Evolutionary conservation across 2,329 filamentous ascomycete genomes (phyloP), one percentile per base, ranked within the genome.

Genomic region (Neofusicoccum sp.): DNA sequence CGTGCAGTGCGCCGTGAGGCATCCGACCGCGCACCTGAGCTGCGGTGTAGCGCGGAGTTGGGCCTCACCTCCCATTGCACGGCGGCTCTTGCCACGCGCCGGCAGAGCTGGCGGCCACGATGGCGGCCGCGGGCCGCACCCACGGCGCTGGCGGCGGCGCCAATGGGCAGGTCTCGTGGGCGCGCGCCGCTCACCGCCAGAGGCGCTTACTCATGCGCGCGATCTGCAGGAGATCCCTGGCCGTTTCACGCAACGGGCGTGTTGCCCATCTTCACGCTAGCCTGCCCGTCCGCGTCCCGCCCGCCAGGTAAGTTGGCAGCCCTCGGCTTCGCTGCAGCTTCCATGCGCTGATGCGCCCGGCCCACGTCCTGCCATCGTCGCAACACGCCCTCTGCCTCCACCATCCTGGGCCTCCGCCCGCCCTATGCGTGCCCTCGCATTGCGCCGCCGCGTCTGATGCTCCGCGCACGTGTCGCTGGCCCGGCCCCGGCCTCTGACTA

Each of bases 171-270:
- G 41, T n/a, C 7, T 31, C 34, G 47, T 33, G 14, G n/a, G 29
- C 29, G 9, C 6, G 29, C 47, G 28, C 9, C n/a, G 11, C 29
- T 33, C 48, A 50, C 48, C 48, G 48, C 48, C 48, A 50, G 48
- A 50, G 31, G 48, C 22, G 22, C 22, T 22, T 22, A 22, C 22
- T 50, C 48, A 37, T 7, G 14, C 29, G 12, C 14, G 22, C 12
- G 56, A 60, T 60, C 56, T 60, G 56, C 56, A 60, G 56, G 56
- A 60, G 56, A 60, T 60, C 56, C 56, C 56, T 60, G 56, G 56
- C 56, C 44, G 56, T 60, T 60, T 60, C 56, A 60, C 44, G 36
- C 34, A 37, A 54, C 48, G 48, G 34, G 34, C 48, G 45, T 58
- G 29, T 14, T 22, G 33, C 14, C 45, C 56, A 29, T 60, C 56